A percentile compares a stretch with the other conserved stretches of the same genome.
These are phyloP conservation scores for Tricholoma matsutake DNA, from an alignment of 768 basidiomycete species.

Conservation along the genomic window DNA sequence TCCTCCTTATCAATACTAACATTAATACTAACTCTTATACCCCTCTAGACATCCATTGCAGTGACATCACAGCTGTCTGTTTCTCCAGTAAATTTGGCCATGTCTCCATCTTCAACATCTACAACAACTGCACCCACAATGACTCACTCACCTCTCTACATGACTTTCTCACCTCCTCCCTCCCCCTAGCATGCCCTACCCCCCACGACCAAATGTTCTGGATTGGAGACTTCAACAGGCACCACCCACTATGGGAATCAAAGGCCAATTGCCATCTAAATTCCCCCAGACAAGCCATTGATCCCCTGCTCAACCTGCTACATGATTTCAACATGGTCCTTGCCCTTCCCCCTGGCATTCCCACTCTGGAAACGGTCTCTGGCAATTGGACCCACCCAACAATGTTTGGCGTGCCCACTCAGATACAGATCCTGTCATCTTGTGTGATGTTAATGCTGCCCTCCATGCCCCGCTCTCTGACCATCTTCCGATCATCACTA, in stretches of 20 bases:
- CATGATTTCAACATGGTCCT: background rate
- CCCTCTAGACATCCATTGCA: background rate
- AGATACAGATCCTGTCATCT: constrained; percentile 6
- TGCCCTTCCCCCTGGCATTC: no score
- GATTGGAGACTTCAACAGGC: background rate
- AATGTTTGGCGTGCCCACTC: background rate
- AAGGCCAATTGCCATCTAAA: background rate
- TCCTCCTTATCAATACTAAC: no score
- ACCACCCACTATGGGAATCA: background rate
- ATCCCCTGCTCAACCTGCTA: background rate
- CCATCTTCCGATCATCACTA: constrained; percentile 30
- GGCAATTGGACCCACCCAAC: background rate
- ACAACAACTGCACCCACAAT: no score
- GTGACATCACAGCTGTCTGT: background rate
- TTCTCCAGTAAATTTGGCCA: background rate
- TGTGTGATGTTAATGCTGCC: constrained; percentile 19
- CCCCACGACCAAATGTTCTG: no score
- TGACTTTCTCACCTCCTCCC: no score
- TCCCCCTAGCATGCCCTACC: no score
- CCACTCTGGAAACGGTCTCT: background rate
- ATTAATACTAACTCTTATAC: no score
- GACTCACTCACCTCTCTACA: no score
- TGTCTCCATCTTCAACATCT: no score
- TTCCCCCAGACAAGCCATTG: background rate
- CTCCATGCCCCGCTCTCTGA: constrained; percentile 21